A percentile compares a stretch with the other conserved stretches of the same genome.
Conservation (phyloP, 441 rosid genomes). For the Eruca vesicaria region DNA sequence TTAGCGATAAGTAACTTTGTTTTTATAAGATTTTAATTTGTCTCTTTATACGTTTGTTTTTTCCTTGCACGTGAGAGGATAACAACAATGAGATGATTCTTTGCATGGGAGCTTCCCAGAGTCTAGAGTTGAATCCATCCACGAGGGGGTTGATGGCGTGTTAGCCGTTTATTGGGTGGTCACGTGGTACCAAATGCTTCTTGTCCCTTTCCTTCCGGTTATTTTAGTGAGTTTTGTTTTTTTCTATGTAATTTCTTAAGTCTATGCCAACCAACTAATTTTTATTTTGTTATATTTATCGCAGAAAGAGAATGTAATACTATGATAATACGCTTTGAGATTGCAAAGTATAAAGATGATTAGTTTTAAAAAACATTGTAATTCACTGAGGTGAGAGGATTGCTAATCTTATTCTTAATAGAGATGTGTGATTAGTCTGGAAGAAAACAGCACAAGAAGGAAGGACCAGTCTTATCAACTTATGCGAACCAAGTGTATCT, state of each 20-base stretch:
- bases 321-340: background rate
- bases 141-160: conserved; percentile 22
- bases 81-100: background rate
- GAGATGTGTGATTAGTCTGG: background rate
- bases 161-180: background rate
- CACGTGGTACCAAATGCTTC: conserved; percentile 18
- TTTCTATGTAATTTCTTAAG: background rate
- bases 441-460: background rate
- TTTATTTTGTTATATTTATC: background rate
- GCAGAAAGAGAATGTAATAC: background rate
- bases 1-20: background rate
- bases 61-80: background rate
- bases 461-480: background rate
- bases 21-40: conserved; percentile 1
- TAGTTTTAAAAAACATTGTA: background rate
- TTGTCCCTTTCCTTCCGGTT: conserved; percentile 22
- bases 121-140: background rate
- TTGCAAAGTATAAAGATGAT: background rate
- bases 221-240: background rate
- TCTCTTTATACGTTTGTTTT: conserved; percentile 11
- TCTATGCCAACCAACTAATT: background rate
- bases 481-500: background rate
- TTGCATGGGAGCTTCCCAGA: background rate
- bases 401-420: background rate
- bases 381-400: background rate